Evolutionary conservation across 2,329 filamentous ascomycete genomes (phyloP).

Genomic region (Penicillium sp.): DNA sequence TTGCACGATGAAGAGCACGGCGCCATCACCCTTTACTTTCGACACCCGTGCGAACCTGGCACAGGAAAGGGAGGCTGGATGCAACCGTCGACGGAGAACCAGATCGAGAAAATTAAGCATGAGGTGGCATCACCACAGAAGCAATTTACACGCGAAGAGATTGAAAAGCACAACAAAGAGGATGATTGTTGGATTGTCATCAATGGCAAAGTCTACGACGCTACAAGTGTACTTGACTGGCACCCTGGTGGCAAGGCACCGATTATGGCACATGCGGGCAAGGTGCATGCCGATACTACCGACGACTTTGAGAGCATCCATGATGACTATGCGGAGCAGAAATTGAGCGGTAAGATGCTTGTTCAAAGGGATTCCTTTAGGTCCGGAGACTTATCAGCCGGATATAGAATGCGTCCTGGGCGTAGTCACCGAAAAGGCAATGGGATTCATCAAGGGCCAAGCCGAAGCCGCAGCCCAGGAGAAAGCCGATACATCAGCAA

Average conservation of each 20-base stretch:
- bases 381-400: neutral
- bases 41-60: conserved; percentile 51
- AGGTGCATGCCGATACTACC: conserved; percentile 52
- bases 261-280: conserved; percentile 54
- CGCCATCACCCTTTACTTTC: conserved; percentile 42
- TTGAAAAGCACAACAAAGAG: conserved; percentile 54
- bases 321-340: conserved; percentile 54
- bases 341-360: conserved; percentile 44
- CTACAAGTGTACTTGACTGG: conserved; percentile 51
- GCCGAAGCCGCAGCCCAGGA: conserved; percentile 46
- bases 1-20: neutral
- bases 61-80: conserved; percentile 54
- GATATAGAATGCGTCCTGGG: conserved; percentile 53
- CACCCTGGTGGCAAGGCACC: conserved; percentile 54
- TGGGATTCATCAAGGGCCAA: conserved; percentile 50
- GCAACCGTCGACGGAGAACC: conserved; percentile 50
- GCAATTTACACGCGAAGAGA: conserved; percentile 56
- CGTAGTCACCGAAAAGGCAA: conserved; percentile 52
- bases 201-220: conserved; percentile 55
- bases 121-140: conserved; percentile 50
- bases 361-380: neutral
- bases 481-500: conserved; percentile 40
- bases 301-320: conserved; percentile 55
- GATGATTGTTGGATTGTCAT: conserved; percentile 58
- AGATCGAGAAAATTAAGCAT: conserved; percentile 49